Base-by-base conservation (phyloP, 371 early-diverging fungal species). In the Lichtheimia hyalospora region DNA sequence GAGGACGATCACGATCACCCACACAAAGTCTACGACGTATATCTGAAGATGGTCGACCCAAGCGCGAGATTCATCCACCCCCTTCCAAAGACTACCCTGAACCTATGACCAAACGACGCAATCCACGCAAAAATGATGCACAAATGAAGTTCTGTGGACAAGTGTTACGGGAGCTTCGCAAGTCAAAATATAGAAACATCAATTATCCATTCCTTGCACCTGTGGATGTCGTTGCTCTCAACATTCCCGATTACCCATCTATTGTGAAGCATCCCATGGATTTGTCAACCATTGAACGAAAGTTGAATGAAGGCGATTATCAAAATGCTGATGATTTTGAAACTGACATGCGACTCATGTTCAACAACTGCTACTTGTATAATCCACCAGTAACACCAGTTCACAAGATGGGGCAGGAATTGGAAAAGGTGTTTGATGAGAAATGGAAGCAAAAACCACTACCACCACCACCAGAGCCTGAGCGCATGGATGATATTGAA, bases 201-300 rank as follows among this genome's bases (percentile, higher is more conserved):
- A 84, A 87, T 25, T 86, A 78, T 57, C 93, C 92, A 51, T 98
- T 98, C 65, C 75, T 92, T 51, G 75, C 75, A 43, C 99, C 99
- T 4, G 99, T 99, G 24, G 99, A 99, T 70, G 90, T 89, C 21
- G 87, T 93, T 6, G 87, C 88, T 1, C 78, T 99, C 24, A 88
- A 89, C 58, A 95, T 99, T 57, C 99, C 99, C 8, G 92, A 90
- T 62, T 99, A 99, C 79, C 87, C 85, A 20, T 82, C 84, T 2
- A 88, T 99, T 41, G 89, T 99, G 68, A 98, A 93, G 66, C 70
- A 94, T 50, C 99, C 99, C 5, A 99, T 99, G 99, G 99, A 99
- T 71, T 55, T 99, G 21, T 83, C 90, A 15, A 99, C 99, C 0
- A 90, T 99, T 41, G 84, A 87, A 65, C 81, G 83, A 42, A 96